A percentile compares a stretch with the other conserved stretches of the same genome.
Conservation (phyloP, 1,284 basidiomycete species). For the Ceratobasidium sp. region DNA sequence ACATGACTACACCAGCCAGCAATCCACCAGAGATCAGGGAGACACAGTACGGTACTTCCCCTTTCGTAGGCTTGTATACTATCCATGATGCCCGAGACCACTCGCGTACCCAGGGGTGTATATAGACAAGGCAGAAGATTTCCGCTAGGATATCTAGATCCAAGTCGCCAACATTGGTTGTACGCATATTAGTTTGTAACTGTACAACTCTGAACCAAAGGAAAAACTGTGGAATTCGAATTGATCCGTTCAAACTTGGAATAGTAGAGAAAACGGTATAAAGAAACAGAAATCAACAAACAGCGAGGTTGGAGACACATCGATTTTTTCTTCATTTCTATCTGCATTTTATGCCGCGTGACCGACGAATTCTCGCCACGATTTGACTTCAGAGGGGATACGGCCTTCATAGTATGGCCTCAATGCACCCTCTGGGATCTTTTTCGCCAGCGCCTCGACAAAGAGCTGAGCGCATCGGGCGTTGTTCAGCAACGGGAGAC, state of each 20-base stretch:
- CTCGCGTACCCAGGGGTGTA: constrained; percentile 17
- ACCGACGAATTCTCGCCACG: constrained; percentile 90
- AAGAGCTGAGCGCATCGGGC: constrained; percentile 89
- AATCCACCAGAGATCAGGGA: too few species aligned
- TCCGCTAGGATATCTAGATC: constrained; percentile 51
- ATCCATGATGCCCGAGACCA: too few species aligned
- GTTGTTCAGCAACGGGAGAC: constrained; percentile 91
- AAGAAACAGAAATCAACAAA: constrained; percentile 7
- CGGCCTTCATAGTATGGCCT: constrained; percentile 86
- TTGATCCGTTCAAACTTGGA: not conserved
- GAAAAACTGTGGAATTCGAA: not conserved
- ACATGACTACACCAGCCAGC: too few species aligned
- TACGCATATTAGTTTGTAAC: constrained; percentile 51
- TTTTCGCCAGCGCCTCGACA: constrained; percentile 90
- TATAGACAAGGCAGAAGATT: constrained; percentile 30
- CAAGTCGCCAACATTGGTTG: not conserved
- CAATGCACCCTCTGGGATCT: constrained; percentile 84
- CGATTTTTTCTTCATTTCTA: not conserved
- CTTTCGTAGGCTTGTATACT: too few species aligned
- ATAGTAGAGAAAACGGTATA: not conserved
- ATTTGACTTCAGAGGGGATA: constrained; percentile 93
- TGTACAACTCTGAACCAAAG: not conserved
- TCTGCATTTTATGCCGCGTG: constrained; percentile 62
- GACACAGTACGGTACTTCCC: too few species aligned
- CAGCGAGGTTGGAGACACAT: not conserved